Base-by-base conservation (phyloP, 176 grass and related monocot genomes). In the Leersia perrieri region DNA sequence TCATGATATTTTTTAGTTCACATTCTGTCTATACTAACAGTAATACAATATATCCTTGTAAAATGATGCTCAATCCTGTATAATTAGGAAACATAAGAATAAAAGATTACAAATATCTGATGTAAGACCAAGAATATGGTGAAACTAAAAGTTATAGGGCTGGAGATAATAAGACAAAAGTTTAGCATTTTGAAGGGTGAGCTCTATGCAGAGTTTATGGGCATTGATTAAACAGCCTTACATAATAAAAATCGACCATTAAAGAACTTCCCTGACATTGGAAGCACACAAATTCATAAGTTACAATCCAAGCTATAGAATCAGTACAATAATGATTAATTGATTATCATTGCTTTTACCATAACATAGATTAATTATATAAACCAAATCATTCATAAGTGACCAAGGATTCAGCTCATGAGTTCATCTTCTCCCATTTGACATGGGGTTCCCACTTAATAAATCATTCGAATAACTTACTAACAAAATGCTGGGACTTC, bases 321-420 rank as follows among this genome's bases (percentile, higher is more conserved):
- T 26, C 33, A 74, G 9, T 41, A 4, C 14, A 5, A 20, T 77
- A 22, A 66, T 18, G 8, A 62, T 80, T 44, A 39, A 22, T 58
- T 18, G 8, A 62, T 80, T 44, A 39, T 10, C 73, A 61, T 79
- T 3, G 35, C 14, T 78, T 51, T 45, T 28, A 4, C 36, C 65
- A 70, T 70, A 5, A 62, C n/a, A 49, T 22, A 63, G 27, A 41
- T 84, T 3, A 4, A 41, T 84, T 3, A 4, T 5, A 51, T 22
- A 81, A 45, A 75, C 33, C 11, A 2, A 55, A 60, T 81, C 22
- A 45, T 75, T 63, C 47, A 35, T 13, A 81, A 44, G 35, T 72
- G 53, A 81, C 44, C 32, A 11, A 44, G 68, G 68, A 39, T 45
- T 82, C 14, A 11, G 4, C 32, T 80, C 25, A 85, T 18, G 47